phyloP scores from a whole-genome alignment of 106 monocot species.

The Acorus calamus region DNA sequence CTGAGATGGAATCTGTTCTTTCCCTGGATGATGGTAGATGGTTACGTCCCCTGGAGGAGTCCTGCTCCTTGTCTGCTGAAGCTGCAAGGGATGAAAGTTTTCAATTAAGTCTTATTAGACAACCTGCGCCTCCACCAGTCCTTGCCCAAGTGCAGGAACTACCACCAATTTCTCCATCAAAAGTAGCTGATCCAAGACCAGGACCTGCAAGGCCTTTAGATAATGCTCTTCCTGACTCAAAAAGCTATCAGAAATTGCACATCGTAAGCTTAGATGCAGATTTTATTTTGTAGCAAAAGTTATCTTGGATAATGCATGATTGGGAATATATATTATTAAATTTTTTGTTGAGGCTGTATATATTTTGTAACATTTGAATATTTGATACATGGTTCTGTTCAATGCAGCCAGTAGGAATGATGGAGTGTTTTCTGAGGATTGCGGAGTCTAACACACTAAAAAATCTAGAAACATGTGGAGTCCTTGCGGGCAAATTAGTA shows the following conservation, averaged over 20 bases:
- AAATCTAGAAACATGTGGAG: constrained; percentile 97
- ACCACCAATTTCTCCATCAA: constrained; percentile 59
- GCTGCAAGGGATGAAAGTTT: constrained; percentile 26
- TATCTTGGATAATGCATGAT: background rate
- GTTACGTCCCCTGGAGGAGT: constrained; percentile 29
- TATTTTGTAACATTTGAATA: background rate
- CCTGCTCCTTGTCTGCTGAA: constrained; percentile 17
- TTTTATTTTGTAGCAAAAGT: background rate
- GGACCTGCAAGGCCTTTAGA: constrained; percentile 39
- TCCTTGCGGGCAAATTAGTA: constrained; percentile 97
- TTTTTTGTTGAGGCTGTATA: background rate
- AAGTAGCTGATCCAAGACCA: constrained; percentile 96
- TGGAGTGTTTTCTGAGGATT: constrained; percentile 82
- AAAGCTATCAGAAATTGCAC: constrained; percentile 69
- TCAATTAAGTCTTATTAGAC: constrained; percentile 50
- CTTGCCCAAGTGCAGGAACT: constrained; percentile 53
- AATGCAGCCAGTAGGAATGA: constrained; percentile 72
- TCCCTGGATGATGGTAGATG: constrained; percentile 93
- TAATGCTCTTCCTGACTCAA: constrained; percentile 26
- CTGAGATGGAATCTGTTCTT: constrained; percentile 73
- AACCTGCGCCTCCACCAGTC: constrained; percentile 89
- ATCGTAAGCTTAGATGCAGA: constrained; percentile 42
- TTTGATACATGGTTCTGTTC: too few species aligned
- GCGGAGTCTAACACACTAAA: constrained; percentile 75
- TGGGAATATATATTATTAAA: background rate